Base-by-base conservation (phyloP, 805 yeast genomes). In the Maudiozyma pseudohumilis region DNA sequence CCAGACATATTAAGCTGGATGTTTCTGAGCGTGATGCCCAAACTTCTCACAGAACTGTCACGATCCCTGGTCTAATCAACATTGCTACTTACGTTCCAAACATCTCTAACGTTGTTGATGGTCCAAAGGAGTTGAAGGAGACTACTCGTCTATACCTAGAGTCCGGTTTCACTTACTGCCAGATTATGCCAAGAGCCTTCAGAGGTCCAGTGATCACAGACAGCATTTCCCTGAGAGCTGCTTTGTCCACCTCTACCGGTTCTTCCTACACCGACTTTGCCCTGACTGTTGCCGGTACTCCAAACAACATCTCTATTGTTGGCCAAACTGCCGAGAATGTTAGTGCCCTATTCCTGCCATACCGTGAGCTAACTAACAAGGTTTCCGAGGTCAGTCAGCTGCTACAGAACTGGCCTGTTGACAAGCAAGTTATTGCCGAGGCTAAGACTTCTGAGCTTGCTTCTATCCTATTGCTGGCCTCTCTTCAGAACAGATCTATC, bases 381-480 rank as follows among this genome's bases (percentile, higher is more conserved):
- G 83, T 88, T 32, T 70, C 88, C n/a, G 70, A 81, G 24, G 80
- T 86, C 31, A 75, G 94, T 20, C 70, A 80, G 22, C 94, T 84
- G 50, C 77, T 87, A 52, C 76, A 79, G 45, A 65, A 75, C 25
- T 88, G 96, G 96, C 95, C 95, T 37, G 68, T 70, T 36, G 63
- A 63, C 52, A 87, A 86, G 66, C 89, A 92, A 42, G 80, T 89
- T 43, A 72, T 88, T 46, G 86, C 96, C 29, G 96, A 89, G 63
- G 96, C 97, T 35, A 78, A 75, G 59, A 79, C 89, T 19, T 83
- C 96, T 28, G 89, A 86, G 53, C 69, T 89, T 54, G 97, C 97
- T n/a, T 83, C 95, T 3, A 80, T 88, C 32, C 67, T 89, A 58
- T 72, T 89, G 53, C 69, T 89, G 63, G 95, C 96, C 31, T 82